Percentiles rank a stretch among this genome's conserved stretches.
Conservation (phyloP, 164 flowering plant genomes). For the Litsea cubeba region DNA sequence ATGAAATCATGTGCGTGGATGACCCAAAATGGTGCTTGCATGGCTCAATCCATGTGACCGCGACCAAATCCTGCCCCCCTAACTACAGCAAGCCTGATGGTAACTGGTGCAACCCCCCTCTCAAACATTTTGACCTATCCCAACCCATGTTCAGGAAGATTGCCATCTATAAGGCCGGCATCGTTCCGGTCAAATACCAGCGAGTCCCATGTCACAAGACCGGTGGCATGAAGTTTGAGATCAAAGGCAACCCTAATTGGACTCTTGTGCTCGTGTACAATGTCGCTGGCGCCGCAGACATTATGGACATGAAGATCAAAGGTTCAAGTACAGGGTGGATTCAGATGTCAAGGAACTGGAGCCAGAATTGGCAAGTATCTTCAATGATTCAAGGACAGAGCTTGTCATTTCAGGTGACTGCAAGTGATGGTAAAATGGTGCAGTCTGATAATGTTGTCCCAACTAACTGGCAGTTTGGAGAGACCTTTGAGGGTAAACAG, state of each 20-base stretch:
- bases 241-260: constrained; percentile 12
- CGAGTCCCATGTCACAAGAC: constrained; percentile 5
- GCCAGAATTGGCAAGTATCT: constrained; percentile 14
- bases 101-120: constrained; percentile 32
- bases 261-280: constrained; percentile 17
- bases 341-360: constrained; percentile 23
- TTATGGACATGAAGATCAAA: constrained; percentile 10
- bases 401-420: constrained; percentile 17
- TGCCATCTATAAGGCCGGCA: constrained; percentile 15
- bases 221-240: constrained; percentile 14
- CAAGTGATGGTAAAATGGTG: constrained; percentile 4
- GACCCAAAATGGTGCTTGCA: constrained; percentile 9
- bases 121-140: constrained; percentile 26
- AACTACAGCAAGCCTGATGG: constrained; percentile 11
- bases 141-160: constrained; percentile 20
- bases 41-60: constrained; percentile 18
- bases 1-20: constrained; percentile 19
- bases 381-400: constrained; percentile 3
- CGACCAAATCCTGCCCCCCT: constrained; percentile 31
- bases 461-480: constrained; percentile 13
- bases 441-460: constrained; percentile 11
- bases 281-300: constrained; percentile 18
- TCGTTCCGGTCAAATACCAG: constrained; percentile 17
- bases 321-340: constrained; percentile 15
- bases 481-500: constrained; percentile 19